phyloP scores from a whole-genome alignment of 2,329 filamentous ascomycete genomes.

The Endocalyx cinctus region DNA sequence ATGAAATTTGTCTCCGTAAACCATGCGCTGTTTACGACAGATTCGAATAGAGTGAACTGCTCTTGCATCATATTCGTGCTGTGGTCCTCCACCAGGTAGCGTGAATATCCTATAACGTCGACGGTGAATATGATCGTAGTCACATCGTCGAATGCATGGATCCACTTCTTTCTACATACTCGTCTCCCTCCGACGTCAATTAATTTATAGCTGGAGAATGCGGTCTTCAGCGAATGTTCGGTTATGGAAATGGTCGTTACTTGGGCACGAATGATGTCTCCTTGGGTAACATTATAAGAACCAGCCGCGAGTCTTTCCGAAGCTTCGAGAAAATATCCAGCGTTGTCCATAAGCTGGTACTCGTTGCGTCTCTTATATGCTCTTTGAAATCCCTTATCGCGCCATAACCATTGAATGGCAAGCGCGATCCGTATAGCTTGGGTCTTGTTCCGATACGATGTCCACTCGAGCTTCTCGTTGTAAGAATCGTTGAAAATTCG shows the following conservation, averaged over 20 bases:
- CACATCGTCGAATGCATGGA: background rate
- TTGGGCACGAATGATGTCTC: no score
- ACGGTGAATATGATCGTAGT: conserved; percentile 5
- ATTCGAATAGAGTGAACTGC: conserved; percentile 1
- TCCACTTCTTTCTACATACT: conserved; percentile 8
- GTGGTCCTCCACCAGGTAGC: background rate
- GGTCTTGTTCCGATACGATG: background rate
- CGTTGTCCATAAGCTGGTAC: no score
- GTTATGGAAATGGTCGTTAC: no score
- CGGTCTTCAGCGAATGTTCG: no score
- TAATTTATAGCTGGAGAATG: background rate
- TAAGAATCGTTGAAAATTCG: background rate
- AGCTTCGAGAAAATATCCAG: no score
- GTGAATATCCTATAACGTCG: conserved; percentile 5
- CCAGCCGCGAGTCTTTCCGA: no score
- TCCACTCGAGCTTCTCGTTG: no score
- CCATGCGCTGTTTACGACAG: background rate
- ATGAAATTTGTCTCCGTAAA: conserved; percentile 4
- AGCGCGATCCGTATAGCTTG: background rate
- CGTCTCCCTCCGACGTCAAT: conserved; percentile 6
- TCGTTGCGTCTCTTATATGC: no score
- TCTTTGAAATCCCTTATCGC: background rate
- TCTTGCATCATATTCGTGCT: conserved; percentile 2
- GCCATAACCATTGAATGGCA: background rate
- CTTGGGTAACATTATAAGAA: no score